Percentiles rank a stretch among this genome's conserved stretches.
phyloP scores from a whole-genome alignment of 83 land plant species.

The Isoetes engelmannii region DNA sequence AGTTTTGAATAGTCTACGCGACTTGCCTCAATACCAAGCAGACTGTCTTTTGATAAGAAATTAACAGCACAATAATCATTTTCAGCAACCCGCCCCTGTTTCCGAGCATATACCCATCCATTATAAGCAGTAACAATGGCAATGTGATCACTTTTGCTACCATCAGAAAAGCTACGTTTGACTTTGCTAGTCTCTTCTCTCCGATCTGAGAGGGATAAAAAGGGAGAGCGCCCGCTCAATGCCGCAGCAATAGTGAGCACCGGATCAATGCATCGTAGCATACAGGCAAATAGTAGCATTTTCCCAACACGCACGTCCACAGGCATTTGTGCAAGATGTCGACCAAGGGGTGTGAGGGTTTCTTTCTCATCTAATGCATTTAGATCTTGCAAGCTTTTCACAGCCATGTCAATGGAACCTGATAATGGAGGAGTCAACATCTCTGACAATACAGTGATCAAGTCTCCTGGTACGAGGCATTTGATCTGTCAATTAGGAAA shows the following conservation, averaged over 20 bases:
- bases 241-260: slow-evolving; percentile 36
- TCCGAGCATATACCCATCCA: slow-evolving; percentile 29
- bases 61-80: slow-evolving; percentile 20
- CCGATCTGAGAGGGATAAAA: slow-evolving; percentile 25
- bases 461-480: slow-evolving; percentile 20
- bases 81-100: slow-evolving; percentile 24
- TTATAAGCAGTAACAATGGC: slow-evolving; percentile 35
- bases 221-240: slow-evolving; percentile 36
- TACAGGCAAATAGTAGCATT: slow-evolving; percentile 37
- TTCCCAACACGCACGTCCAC: slow-evolving; percentile 39
- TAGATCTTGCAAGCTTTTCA: slow-evolving; percentile 24
- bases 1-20: slow-evolving; percentile 28
- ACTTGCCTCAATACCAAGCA: slow-evolving; percentile 34
- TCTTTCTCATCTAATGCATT: slow-evolving; percentile 31
- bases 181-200: slow-evolving; percentile 31
- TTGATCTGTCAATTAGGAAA: slow-evolving; percentile 21
- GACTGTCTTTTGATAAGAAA: slow-evolving; percentile 28
- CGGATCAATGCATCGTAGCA: slow-evolving; percentile 34
- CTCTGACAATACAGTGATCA: slow-evolving; percentile 9
- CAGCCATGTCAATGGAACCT: slow-evolving; percentile 22
- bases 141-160: slow-evolving; percentile 37
- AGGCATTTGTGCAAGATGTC: slow-evolving; percentile 37
- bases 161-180: slow-evolving; percentile 20
- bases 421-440: slow-evolving; percentile 27
- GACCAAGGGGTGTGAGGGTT: slow-evolving; percentile 31